Evolutionary conservation across 768 basidiomycete genomes (phyloP).

Genomic region (Kwoniella sp.): DNA sequence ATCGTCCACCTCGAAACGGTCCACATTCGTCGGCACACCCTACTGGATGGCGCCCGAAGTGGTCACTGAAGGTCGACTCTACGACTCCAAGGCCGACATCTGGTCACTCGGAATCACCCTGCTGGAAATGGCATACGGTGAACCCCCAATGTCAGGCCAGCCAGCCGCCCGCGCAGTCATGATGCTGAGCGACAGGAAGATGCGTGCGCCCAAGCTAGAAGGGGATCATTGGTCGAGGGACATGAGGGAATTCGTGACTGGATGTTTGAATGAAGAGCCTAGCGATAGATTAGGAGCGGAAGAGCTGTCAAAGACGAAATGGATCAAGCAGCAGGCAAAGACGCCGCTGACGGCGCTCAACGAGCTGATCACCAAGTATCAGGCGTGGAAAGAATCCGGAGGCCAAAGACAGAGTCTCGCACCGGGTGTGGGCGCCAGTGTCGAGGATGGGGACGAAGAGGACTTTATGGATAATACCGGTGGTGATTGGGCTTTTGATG

Average conservation of each 20-base stretch:
- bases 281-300: slow-evolving; percentile 82
- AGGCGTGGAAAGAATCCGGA: slow-evolving; percentile 69
- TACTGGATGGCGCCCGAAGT: slow-evolving; percentile 99
- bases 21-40: slow-evolving; percentile 94
- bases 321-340: slow-evolving; percentile 80
- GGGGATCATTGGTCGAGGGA: slow-evolving; percentile 80
- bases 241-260: slow-evolving; percentile 82
- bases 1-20: slow-evolving; percentile 80
- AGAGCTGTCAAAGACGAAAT: slow-evolving; percentile 77
- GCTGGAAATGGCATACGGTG: slow-evolving; percentile 95
- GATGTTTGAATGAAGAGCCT: slow-evolving; percentile 79
- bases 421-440: slow-evolving; percentile 57
- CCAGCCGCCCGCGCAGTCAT: slow-evolving; percentile 84
- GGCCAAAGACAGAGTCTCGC: slow-evolving; percentile 76
- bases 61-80: slow-evolving; percentile 79
- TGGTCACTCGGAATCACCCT: slow-evolving; percentile 97
- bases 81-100: slow-evolving; percentile 97
- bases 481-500: slow-evolving; percentile 56
- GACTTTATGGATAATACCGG: slow-evolving; percentile 42
- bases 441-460: slow-evolving; percentile 60
- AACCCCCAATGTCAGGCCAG: slow-evolving; percentile 86
- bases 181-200: slow-evolving; percentile 71
- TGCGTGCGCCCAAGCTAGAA: slow-evolving; percentile 75
- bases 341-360: slow-evolving; percentile 68
- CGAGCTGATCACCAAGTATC: slow-evolving; percentile 78